Evolutionary conservation across 768 basidiomycete genomes (phyloP), one percentile per base, ranked within the genome.

Genomic region (Austroboletus festivus): DNA sequence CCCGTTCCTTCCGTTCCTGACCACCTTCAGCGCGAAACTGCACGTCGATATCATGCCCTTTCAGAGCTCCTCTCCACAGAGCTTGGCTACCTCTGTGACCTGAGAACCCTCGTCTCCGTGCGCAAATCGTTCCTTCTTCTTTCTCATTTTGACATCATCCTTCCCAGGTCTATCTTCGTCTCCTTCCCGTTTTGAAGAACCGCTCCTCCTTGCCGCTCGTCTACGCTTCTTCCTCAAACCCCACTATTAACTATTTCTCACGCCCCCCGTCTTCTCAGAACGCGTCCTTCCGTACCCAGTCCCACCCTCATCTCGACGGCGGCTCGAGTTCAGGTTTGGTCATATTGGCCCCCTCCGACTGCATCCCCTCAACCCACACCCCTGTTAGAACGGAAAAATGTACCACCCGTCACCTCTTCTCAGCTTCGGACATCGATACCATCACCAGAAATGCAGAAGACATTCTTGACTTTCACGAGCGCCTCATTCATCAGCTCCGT

Each of bases 51-150:
- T 53, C 85, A 96, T 59, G 87, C 91, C 6, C 77, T 97, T 42
- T 75, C 82, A 55, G 95, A 97, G 68, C 72, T 98, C 34, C 75
- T 97, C 21, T 74, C 80, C 48, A 94, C 93, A 1, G 95, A 98
- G 71, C 72, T 81, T 18, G 81, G 82, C 7, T 98, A 97, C 64
- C 75, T 93, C 9, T 64, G 75, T 44, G 92, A 94, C 67, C 68
- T 97, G 58, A 79, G 82, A 51, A 78, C 78, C 9, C 75, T 98
- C 38, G 86, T 92, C 47, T 76, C 78, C 16, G 7, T 19, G 18
- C 34, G 28, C 28, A 11, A 33, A 4, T 18, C 19, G 35, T 18
- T 19, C 26, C 22, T 30, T 31, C 38, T n/a, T n/a, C n/a, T n/a
- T n/a, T n/a, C n/a, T n/a, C n/a, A n/a, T n/a, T n/a, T n/a, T n/a